These are phyloP conservation scores for Trypanosoma caninum DNA, from an alignment of 208 protist species.

Conservation along the genomic window DNA sequence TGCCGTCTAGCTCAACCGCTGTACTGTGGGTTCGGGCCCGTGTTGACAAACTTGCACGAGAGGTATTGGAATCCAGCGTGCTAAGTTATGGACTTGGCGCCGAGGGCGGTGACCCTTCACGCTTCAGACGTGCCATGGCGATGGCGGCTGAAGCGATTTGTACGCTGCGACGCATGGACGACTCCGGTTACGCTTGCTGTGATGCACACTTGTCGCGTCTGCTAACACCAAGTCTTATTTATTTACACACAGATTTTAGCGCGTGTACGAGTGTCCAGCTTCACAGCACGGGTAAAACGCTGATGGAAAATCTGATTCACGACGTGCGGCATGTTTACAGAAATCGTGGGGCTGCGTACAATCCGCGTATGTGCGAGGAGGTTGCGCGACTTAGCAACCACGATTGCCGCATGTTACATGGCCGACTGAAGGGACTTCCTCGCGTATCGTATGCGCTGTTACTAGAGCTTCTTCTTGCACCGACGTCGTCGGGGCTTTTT, in stretches of 20 bases:
- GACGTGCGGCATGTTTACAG: constrained; percentile 35
- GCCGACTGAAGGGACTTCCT: constrained; percentile 35
- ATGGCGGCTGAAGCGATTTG: constrained; percentile 60
- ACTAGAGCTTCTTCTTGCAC: constrained; percentile 62
- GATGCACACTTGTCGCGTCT: constrained; percentile 62
- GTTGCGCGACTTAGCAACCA: constrained; percentile 51
- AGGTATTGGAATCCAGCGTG: constrained; percentile 65
- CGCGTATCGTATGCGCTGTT: constrained; percentile 47
- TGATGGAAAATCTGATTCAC: constrained; percentile 64
- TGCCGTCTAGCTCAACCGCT: constrained; percentile 67
- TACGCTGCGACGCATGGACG: constrained; percentile 53
- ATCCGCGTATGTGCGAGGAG: constrained; percentile 43
- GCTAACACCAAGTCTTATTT: constrained; percentile 68
- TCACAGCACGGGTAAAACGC: constrained; percentile 48
- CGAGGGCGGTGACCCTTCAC: constrained; percentile 74
- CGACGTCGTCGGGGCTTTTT: constrained; percentile 65
- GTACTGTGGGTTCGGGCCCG: constrained; percentile 77
- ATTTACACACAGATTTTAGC: constrained; percentile 72
- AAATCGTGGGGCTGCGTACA: constrained; percentile 25
- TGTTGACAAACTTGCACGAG: constrained; percentile 56
- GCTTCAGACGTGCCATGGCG: constrained; percentile 61
- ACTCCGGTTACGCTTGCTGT: constrained; percentile 51
- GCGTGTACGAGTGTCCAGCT: constrained; percentile 39
- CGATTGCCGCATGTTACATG: constrained; percentile 40
- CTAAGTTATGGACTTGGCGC: constrained; percentile 75